These are phyloP conservation scores for Hanseniaspora singularis DNA, from an alignment of 805 yeast species.

Conservation along the genomic window DNA sequence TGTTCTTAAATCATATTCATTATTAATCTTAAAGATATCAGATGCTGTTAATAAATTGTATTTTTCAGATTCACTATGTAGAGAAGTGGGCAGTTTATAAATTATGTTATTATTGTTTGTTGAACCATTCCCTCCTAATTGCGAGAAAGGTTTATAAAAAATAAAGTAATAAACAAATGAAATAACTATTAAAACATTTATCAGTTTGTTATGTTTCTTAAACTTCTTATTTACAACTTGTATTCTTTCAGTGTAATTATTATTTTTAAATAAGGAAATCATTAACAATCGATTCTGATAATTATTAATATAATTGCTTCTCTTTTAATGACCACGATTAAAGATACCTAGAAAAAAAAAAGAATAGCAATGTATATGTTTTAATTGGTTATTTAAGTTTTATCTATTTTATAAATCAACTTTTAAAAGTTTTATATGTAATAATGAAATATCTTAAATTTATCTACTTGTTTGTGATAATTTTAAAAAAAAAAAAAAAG, in stretches of 20 bases:
- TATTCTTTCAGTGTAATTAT: neutral
- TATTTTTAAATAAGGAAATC: neutral
- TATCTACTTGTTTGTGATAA: too few relatives aligned
- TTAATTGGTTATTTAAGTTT: too few relatives aligned
- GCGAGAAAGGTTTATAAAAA: slow-evolving; percentile 6
- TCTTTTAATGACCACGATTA: too few relatives aligned
- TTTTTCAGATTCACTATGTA: neutral
- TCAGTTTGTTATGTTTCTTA: neutral
- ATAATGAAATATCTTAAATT: too few relatives aligned
- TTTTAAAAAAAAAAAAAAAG: too few relatives aligned
- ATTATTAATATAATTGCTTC: too few relatives aligned
- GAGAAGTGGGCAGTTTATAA: slow-evolving; percentile 11
- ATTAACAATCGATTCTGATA: neutral
- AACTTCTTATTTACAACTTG: neutral
- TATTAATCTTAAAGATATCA: neutral
- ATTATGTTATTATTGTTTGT: neutral
- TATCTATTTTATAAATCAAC: too few relatives aligned
- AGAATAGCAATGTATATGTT: too few relatives aligned
- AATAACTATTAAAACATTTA: neutral
- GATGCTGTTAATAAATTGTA: neutral
- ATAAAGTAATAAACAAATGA: slow-evolving; percentile 1
- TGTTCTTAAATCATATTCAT: slow-evolving; percentile 21
- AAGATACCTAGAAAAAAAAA: too few relatives aligned
- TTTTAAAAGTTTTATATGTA: too few relatives aligned
- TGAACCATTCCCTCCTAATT: neutral